These are phyloP conservation scores for Vigna nakashimae DNA, from an alignment of 306 rosid genomes.

Conservation along the genomic window DNA sequence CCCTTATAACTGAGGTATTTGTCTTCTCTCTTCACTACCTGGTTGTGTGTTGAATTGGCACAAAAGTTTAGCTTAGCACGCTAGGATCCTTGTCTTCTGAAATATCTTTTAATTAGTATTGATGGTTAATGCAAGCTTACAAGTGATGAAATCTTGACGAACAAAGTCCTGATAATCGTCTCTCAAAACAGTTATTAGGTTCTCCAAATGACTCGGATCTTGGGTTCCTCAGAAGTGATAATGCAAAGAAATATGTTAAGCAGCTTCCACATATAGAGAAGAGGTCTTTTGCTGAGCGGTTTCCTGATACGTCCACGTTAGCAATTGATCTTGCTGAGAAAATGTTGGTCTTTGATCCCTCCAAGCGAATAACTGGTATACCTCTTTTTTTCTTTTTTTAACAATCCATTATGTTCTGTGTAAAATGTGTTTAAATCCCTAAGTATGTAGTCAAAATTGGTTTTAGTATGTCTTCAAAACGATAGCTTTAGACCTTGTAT, in stretches of 20 bases:
- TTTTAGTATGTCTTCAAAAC: no score
- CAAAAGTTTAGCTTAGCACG: slow-evolving; percentile 1
- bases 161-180: slow-evolving; percentile 33
- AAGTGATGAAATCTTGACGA: slow-evolving; percentile 27
- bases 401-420: neutral
- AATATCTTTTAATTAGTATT: slow-evolving; percentile 6
- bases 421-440: neutral
- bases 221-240: slow-evolving; percentile 92
- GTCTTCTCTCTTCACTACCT: slow-evolving; percentile 11
- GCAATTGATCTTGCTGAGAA: slow-evolving; percentile 92
- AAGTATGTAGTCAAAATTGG: neutral
- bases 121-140: slow-evolving; percentile 3
- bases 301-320: slow-evolving; percentile 71
- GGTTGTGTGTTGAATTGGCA: slow-evolving; percentile 5
- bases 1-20: slow-evolving; percentile 56
- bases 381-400: slow-evolving; percentile 39
- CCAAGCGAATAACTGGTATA: slow-evolving; percentile 88
- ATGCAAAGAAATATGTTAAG: slow-evolving; percentile 91
- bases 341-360: slow-evolving; percentile 91
- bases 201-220: slow-evolving; percentile 91
- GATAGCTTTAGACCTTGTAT: neutral
- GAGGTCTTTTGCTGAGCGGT: slow-evolving; percentile 65
- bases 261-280: slow-evolving; percentile 83
- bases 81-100: slow-evolving; percentile 25
- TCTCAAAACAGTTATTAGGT: slow-evolving; percentile 71